These are phyloP conservation scores for Aspergillus sclerotiicarbonarius DNA, from an alignment of 495 filamentous ascomycete genomes.

Conservation along the genomic window DNA sequence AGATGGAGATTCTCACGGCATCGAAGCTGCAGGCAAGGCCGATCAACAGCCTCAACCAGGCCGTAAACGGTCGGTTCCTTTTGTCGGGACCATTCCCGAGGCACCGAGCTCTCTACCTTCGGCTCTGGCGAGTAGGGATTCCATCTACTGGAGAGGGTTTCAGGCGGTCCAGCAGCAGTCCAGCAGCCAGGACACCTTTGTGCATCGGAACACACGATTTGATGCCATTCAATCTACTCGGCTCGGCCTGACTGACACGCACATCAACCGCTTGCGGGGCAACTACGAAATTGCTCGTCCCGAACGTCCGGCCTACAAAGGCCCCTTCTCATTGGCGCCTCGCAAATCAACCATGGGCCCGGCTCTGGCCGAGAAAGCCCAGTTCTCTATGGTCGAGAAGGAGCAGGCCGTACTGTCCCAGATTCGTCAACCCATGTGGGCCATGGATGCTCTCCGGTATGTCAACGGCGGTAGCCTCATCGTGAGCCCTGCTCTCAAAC, in stretches of 20 bases:
- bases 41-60: constrained; percentile 32
- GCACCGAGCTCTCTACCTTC: constrained; percentile 17
- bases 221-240: constrained; percentile 86
- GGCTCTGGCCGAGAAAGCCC: constrained; percentile 43
- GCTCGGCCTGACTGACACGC: constrained; percentile 58
- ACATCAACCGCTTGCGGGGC: constrained; percentile 71
- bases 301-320: constrained; percentile 48
- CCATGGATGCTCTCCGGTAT: constrained; percentile 71
- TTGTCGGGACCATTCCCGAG: not conserved
- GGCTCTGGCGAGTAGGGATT: constrained; percentile 56
- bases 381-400: constrained; percentile 61
- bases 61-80: constrained; percentile 59
- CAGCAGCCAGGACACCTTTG: constrained; percentile 67
- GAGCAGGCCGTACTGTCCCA: constrained; percentile 77
- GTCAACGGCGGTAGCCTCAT: constrained; percentile 81
- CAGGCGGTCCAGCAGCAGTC: constrained; percentile 61
- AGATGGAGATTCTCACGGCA: constrained; percentile 33
- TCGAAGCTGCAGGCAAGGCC: constrained; percentile 18
- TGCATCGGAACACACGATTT: constrained; percentile 79
- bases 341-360: constrained; percentile 48
- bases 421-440: constrained; percentile 73
- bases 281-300: constrained; percentile 62
- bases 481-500: constrained; percentile 67
- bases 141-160: constrained; percentile 91
- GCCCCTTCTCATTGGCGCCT: constrained; percentile 51